Evolutionary conservation across 441 rosid genomes (phyloP).

Genomic region (Adansonia grandidieri): DNA sequence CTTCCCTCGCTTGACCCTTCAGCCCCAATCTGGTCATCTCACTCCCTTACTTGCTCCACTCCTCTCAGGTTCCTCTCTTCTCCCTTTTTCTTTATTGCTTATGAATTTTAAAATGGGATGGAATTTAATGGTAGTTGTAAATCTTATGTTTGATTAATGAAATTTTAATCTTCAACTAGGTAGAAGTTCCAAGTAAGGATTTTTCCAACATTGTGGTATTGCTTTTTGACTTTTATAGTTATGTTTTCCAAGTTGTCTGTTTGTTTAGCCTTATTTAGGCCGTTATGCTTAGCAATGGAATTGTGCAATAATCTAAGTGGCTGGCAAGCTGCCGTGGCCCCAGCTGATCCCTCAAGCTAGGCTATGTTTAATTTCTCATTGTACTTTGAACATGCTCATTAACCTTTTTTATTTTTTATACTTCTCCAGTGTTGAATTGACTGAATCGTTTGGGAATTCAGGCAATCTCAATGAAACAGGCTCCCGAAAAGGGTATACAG

Average conservation of each 20-base stretch:
- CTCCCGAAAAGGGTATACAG: slow-evolving; percentile 46
- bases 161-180: neutral
- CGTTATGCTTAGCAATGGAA: neutral
- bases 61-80: slow-evolving; percentile 40
- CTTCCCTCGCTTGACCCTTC: slow-evolving; percentile 43
- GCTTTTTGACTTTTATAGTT: neutral
- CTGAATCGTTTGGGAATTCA: slow-evolving; percentile 51
- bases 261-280: neutral
- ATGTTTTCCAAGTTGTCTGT: neutral
- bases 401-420: neutral
- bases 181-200: no score
- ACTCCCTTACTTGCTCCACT: slow-evolving; percentile 32
- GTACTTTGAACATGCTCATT: neutral
- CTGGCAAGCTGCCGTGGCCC: neutral
- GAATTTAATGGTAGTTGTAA: neutral
- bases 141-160: neutral
- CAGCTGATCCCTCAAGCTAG: neutral
- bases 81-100: neutral
- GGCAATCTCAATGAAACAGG: slow-evolving; percentile 46
- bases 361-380: neutral
- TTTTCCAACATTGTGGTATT: slow-evolving; percentile 1
- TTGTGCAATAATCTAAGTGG: neutral
- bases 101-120: neutral
- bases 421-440: slow-evolving; percentile 43
- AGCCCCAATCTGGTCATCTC: slow-evolving; percentile 44